Evolutionary conservation across 202 grass and related monocot genomes (phyloP).

Genomic region (Panicum virgatum): DNA sequence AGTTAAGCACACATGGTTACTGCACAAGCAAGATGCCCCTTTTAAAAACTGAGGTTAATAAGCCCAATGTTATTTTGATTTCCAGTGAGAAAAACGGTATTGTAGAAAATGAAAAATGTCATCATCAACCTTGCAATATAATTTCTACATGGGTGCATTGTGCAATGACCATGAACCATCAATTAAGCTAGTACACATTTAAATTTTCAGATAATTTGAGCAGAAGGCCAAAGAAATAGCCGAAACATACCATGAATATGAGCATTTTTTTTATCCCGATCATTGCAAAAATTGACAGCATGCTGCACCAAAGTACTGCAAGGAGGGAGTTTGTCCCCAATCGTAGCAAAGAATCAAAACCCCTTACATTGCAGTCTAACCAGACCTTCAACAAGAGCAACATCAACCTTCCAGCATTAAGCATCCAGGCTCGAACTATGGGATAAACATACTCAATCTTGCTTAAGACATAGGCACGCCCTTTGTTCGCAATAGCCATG

Average conservation of each 20-base stretch:
- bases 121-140: background rate
- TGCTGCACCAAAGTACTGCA: constrained; percentile 85
- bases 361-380: constrained; percentile 89
- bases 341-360: constrained; percentile 84
- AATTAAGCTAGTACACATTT: background rate
- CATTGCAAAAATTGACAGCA: constrained; percentile 80
- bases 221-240: constrained; percentile 2
- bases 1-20: background rate
- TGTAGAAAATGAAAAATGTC: background rate
- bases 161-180: background rate
- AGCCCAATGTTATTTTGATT: background rate
- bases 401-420: constrained; percentile 76
- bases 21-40: constrained; percentile 1
- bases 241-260: constrained; percentile 61
- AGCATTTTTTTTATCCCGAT: constrained; percentile 83
- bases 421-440: constrained; percentile 65
- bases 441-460: constrained; percentile 68
- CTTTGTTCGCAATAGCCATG: constrained; percentile 52
- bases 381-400: constrained; percentile 76
- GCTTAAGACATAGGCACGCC: constrained; percentile 47
- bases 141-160: background rate
- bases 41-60: constrained; percentile 1
- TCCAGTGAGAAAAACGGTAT: background rate
- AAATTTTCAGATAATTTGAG: constrained; percentile 14
- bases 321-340: constrained; percentile 89